Evolutionary conservation across 192 early-diverging fungal species (phyloP).

Genomic region (Glomus cerebriforme): DNA sequence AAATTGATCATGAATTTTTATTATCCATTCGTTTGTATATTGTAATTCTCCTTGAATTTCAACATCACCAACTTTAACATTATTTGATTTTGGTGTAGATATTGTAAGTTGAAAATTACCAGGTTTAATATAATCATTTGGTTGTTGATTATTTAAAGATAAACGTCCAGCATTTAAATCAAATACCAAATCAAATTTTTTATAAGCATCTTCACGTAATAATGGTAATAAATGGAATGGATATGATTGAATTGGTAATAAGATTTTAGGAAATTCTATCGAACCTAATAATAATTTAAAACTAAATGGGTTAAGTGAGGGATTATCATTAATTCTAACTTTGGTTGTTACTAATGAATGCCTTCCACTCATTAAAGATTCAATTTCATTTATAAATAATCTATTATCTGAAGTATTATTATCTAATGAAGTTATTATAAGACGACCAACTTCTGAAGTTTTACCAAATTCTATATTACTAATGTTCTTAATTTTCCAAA

Average conservation of each 20-base stretch:
- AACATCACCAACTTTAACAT: neutral
- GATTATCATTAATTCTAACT: neutral
- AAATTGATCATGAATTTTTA: neutral
- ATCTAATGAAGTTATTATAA: neutral
- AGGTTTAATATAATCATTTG: neutral
- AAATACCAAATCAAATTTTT: neutral
- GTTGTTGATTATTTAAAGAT: neutral
- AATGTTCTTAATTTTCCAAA: neutral
- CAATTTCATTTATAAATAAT: neutral
- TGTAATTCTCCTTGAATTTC: neutral
- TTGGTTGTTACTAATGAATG: neutral
- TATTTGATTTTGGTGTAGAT: neutral
- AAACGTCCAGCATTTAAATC: neutral
- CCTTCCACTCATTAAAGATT: neutral
- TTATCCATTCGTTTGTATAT: neutral
- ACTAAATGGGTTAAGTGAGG: neutral
- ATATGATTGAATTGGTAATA: neutral
- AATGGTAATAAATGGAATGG: neutral
- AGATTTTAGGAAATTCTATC: neutral
- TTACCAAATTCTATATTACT: neutral
- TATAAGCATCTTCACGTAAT: neutral
- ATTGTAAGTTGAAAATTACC: neutral
- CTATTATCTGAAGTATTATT: neutral
- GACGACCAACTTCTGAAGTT: neutral
- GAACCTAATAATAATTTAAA: neutral